Evolutionary conservation across 805 yeast genomes (phyloP).

Genomic region (Debaryomyces maramus): DNA sequence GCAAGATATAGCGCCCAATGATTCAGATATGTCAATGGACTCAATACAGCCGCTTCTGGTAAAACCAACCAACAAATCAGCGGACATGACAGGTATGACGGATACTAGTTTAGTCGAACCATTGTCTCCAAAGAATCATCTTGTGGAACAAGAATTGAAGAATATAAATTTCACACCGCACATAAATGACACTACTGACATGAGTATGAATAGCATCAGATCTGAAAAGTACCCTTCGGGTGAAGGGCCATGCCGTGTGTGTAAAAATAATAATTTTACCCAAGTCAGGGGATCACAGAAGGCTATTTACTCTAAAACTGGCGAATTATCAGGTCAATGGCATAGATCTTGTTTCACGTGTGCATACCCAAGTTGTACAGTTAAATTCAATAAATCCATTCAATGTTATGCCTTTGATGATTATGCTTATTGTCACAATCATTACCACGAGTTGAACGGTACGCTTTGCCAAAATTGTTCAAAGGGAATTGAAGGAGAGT

Average conservation of each 20-base stretch:
- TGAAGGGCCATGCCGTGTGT: conserved; percentile 79
- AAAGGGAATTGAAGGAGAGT: conserved; percentile 83
- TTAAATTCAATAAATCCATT: conserved; percentile 56
- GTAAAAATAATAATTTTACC: conserved; percentile 53
- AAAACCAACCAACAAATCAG: conserved; percentile 1
- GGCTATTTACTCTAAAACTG: conserved; percentile 80
- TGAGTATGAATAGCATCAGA: not conserved
- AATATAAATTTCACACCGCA: conserved; percentile 21
- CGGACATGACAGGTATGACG: conserved; percentile 1
- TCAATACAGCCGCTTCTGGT: no score
- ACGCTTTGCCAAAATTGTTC: conserved; percentile 73
- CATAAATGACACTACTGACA: not conserved
- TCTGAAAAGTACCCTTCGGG: conserved; percentile 49
- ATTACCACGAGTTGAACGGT: conserved; percentile 73
- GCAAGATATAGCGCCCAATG: not conserved
- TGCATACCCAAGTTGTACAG: conserved; percentile 50
- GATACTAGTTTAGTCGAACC: conserved; percentile 23
- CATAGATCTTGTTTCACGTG: conserved; percentile 86
- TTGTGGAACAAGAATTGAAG: conserved; percentile 32
- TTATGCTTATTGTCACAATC: conserved; percentile 76
- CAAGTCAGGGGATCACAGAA: conserved; percentile 41
- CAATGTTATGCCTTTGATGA: conserved; percentile 78
- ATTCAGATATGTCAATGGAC: not conserved
- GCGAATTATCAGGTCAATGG: conserved; percentile 91
- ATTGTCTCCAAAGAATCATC: conserved; percentile 35